Percentiles rank a stretch among this genome's conserved stretches.
These are phyloP conservation scores for Rheum nobile DNA, from an alignment of 148 eudicot species.

Conservation along the genomic window DNA sequence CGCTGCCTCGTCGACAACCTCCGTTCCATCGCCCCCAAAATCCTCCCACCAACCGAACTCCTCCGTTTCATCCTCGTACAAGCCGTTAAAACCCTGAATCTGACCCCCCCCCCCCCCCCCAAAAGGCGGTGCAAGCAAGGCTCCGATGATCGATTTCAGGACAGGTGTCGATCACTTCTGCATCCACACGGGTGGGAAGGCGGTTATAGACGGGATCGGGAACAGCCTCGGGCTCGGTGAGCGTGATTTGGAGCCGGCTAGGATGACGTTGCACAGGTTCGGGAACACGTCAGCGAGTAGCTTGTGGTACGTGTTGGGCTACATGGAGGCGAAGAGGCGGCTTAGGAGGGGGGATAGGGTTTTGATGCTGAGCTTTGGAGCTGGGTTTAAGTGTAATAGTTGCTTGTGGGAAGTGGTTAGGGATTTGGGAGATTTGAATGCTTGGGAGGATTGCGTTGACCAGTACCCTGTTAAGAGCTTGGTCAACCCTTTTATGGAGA, in stretches of 20 bases:
- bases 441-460: constrained; percentile 41
- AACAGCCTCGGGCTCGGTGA: constrained; percentile 21
- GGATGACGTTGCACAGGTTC: constrained; percentile 55
- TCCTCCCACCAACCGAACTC: constrained; percentile 40
- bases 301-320: constrained; percentile 45
- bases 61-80: constrained; percentile 19
- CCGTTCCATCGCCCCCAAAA: constrained; percentile 36
- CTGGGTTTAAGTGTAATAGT: constrained; percentile 62
- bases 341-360: constrained; percentile 34
- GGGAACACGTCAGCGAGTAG: constrained; percentile 54
- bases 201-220: constrained; percentile 45
- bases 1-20: constrained; percentile 47
- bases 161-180: constrained; percentile 43
- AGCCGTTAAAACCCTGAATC: constrained; percentile 8
- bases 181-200: constrained; percentile 45
- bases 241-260: constrained; percentile 38
- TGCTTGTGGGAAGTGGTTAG: constrained; percentile 63
- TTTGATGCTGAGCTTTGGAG: constrained; percentile 47
- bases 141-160: constrained; percentile 25
- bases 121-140: background rate
- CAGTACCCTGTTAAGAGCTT: constrained; percentile 30
- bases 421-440: constrained; percentile 42
- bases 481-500: constrained; percentile 44
- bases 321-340: constrained; percentile 52
- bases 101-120: background rate